Evolutionary conservation across 2,329 filamentous ascomycete species (phyloP), one percentile per base, ranked within the genome.

Genomic region (Xylariomycetidae sp.): DNA sequence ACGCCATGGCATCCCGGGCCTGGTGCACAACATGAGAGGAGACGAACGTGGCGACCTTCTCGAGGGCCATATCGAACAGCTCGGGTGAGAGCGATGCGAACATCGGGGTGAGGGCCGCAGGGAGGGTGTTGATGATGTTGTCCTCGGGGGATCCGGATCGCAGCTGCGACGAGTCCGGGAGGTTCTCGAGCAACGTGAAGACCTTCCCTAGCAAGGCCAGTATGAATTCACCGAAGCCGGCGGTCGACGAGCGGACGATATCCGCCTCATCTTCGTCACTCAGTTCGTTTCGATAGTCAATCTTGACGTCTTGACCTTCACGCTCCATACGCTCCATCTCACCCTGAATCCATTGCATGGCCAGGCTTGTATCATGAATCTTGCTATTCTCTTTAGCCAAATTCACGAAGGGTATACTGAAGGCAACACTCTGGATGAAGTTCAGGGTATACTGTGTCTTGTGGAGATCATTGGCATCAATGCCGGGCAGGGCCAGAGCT

Each of bases 1-100:
- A 98, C 1, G 93, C 92, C 84, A 98, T 95, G 6, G 92, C 90
- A 67, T 98, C 92, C 45, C 90, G 74, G 33, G 92, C 90, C 61
- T 96, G 92, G 50, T 98, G 89, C 13, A 98, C 90, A 30, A 98
- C 92, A 63, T 96, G 92, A 43, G 85, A 85, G 2, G 85, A 82
- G 17, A 95, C 84, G 57, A 98, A 98, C 19, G 85, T 78, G 3
- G 88, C 84, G 48, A 98, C 79, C 67, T 96, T 96, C 39, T 94
- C 84, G 31, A 98, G 65, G 1, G 86, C 87, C 55, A 92, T 76
- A 51, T 96, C 92, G 51, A 93, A 98, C 9, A 96, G 75, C 52
- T 95, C 88, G 0, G 90, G 86, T 0, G 92, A 96, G 16, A 98
- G 67, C 0, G 89, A 86, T 1, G 90, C 85, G 44, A 98, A 85